Evolutionary conservation across 306 rosid species (phyloP), one percentile per base, ranked within the genome.

Genomic region (Datisca glomerata): DNA sequence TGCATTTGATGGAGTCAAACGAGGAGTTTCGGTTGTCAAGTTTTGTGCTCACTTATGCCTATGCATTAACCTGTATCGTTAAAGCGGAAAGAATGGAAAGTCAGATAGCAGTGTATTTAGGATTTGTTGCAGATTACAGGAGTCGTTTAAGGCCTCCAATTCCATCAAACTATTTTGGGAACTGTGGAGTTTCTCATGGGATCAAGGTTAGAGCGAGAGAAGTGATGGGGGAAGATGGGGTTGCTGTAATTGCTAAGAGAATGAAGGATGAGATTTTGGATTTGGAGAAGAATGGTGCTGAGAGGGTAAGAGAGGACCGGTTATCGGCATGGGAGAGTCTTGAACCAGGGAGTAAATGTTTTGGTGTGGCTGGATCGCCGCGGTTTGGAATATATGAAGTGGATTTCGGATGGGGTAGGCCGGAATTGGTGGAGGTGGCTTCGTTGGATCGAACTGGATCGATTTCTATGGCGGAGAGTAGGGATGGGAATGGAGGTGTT

Each of bases 371-470:
- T 0, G 85, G 80, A 31, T 73, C 81, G 22, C 64, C 79, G 24
- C 18, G 61, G 16, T 60, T 70, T 28, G 64, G 72, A 29, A 52
- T 75, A 12, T 75, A 71, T 18, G 64, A 22, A 0, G 21, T 7
- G 16, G 79, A 75, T 45, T 67, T 71, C 43, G 79, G 84, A 7
- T 75, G 69, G 73, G 87, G 82, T 2, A 64, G 0, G 16, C 75
- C 78, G 0, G 11, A 3, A 0, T 70, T 66, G 47, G 79, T 75
- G 64, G 78, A 64, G 48, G 47, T 67, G 14, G 12, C 36, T 0
- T 67, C 72, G 25, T 6, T 33, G 11, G 13, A n/a, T 0, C 8
- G 19, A 8, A 18, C 7, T n/a, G 41, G 39, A 13, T 18, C 52
- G 3, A 10, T 60, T 42, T 42, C 59, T 3, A 41, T 59, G 58